These are phyloP conservation scores for Nothophytophthora sp. DNA, from an alignment of 352 stramenopile genomes.

Conservation along the genomic window DNA sequence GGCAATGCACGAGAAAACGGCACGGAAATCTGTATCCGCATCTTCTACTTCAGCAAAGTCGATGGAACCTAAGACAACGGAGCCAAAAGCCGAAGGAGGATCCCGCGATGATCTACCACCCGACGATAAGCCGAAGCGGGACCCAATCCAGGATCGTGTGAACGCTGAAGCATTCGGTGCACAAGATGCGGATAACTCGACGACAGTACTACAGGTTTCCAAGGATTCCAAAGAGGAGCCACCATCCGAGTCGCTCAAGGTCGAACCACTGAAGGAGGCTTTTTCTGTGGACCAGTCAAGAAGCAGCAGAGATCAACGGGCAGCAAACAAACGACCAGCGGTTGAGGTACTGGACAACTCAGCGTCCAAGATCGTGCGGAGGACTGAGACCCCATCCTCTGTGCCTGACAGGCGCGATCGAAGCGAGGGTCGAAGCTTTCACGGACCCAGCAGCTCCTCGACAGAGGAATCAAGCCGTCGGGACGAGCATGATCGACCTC, in stretches of 20 bases:
- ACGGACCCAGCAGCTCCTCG: slow-evolving; percentile 15
- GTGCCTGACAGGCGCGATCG: slow-evolving; percentile 14
- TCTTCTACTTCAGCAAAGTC: slow-evolving; percentile 9
- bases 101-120: too few relatives aligned
- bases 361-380: slow-evolving; percentile 23
- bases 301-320: neutral
- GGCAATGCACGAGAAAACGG: slow-evolving; percentile 71
- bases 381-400: slow-evolving; percentile 5
- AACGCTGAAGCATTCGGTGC: too few relatives aligned
- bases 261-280: slow-evolving; percentile 3
- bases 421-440: slow-evolving; percentile 26
- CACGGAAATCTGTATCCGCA: slow-evolving; percentile 43
- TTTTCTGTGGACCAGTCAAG: slow-evolving; percentile 1
- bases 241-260: neutral
- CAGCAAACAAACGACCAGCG: slow-evolving; percentile 24
- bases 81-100: too few relatives aligned
- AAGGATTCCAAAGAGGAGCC: too few relatives aligned
- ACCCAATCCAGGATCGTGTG: too few relatives aligned
- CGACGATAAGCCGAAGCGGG: too few relatives aligned
- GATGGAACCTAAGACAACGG: too few relatives aligned
- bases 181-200: neutral
- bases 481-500: slow-evolving; percentile 11
- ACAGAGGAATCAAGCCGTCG: slow-evolving; percentile 9
- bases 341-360: slow-evolving; percentile 1
- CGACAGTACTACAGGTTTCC: neutral